Evolutionary conservation across 2,329 filamentous ascomycete species (phyloP).

Genomic region (Pestalotiopsis sp.): DNA sequence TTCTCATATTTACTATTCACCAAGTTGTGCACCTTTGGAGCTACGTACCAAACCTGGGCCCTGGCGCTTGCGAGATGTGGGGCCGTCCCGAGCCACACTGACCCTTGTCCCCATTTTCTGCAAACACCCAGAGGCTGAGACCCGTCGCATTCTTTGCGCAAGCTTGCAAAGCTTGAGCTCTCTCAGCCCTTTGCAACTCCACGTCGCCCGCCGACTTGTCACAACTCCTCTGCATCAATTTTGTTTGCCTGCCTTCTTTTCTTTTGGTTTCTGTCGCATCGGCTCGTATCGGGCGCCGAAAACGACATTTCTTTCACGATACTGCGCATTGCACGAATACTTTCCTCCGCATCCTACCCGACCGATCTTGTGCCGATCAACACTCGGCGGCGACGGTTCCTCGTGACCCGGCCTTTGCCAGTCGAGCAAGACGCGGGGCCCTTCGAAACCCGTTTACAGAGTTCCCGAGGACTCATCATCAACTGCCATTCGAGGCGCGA

Average conservation of each 20-base stretch:
- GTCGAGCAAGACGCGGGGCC: neutral
- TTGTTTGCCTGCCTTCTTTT: neutral
- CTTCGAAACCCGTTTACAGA: neutral
- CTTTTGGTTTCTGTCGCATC: neutral
- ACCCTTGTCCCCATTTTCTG: slow-evolving; percentile 9
- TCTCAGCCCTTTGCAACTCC: neutral
- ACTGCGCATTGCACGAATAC: neutral
- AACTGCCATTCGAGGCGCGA: neutral
- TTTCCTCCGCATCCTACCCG: neutral
- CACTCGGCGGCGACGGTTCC: neutral
- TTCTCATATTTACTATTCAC: too few species aligned
- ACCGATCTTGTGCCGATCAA: neutral
- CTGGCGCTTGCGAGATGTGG: neutral
- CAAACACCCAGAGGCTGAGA: neutral
- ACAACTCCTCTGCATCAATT: neutral
- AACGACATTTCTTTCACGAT: neutral
- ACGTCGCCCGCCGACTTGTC: neutral
- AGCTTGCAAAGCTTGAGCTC: neutral
- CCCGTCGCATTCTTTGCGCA: slow-evolving; percentile 2
- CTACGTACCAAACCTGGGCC: too few species aligned
- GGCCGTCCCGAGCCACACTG: neutral
- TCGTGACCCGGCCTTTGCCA: neutral
- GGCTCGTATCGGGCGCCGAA: neutral
- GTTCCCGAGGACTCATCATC: neutral
- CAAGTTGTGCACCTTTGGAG: too few species aligned